Evolutionary conservation across 1,284 basidiomycete genomes (phyloP), one percentile per base, ranked within the genome.

Genomic region (Cutaneotrichosporon sp.): DNA sequence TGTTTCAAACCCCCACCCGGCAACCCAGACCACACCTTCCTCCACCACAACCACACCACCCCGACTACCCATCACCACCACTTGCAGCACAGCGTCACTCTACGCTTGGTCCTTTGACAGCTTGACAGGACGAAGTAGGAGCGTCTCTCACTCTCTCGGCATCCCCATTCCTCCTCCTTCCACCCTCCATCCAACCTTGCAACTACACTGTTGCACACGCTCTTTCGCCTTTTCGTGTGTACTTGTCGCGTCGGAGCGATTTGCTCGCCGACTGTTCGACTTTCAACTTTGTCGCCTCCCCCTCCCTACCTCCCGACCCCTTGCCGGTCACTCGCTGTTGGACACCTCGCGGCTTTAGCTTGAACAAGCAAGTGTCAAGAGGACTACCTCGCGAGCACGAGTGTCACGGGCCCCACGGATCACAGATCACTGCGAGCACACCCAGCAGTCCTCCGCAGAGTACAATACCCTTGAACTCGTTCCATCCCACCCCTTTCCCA

Each of bases 1-100:
- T 56, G 55, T 56, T 56, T 49, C 55, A 56, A n/a, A 25, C 55
- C 38, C 42, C 27, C 14, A 34, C 55, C 29, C 29, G 29, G 29
- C 29, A 29, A 5, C 9, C 9, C 29, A n/a, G n/a, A n/a, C n/a
- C n/a, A n/a, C 29, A 42, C 38, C 18, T 42, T n/a, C 38, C 38
- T n/a, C 38, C 38, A 42, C 38, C 2, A 42, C 38, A 16, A n/a
- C 34, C 34, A 36, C 34, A 14, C 34, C 13, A 11, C 13, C 5
- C 34, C 14, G 1, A 36, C 34, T n/a, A n/a, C n/a, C n/a, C 16
- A 9, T 36, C 16, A 36, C 34, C 13, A 11, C 1, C 34, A 36
- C 13, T 11, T 11, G 4, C 10, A 36, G 10, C 16, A 11, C 11
- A 29, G n/a, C n/a, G n/a, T n/a, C 29, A 29, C 29, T 29, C 29